A percentile compares a stretch with the other conserved stretches of the same genome.
phyloP scores from a whole-genome alignment of 306 rosid genomes.

The Quercus mongolica region DNA sequence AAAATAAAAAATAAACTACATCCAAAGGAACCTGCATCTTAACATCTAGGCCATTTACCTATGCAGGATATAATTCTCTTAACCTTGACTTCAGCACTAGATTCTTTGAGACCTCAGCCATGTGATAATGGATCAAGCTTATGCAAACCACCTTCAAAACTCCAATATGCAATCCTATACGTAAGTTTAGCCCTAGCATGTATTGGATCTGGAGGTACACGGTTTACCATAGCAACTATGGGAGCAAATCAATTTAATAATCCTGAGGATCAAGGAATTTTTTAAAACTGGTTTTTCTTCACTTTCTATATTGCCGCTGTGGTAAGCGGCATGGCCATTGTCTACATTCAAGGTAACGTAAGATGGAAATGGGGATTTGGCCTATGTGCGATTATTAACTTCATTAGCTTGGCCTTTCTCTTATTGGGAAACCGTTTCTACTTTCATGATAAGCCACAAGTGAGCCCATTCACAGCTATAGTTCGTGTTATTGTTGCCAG shows the following conservation, averaged over 20 bases:
- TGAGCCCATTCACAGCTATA: slow-evolving; percentile 11
- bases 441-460: slow-evolving; percentile 8
- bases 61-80: slow-evolving; percentile 17
- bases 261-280: slow-evolving; percentile 7
- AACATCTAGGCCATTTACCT: background rate
- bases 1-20: no score
- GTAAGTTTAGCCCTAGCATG: background rate
- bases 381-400: background rate
- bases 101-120: slow-evolving; percentile 18
- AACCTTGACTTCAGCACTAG: slow-evolving; percentile 6
- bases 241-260: slow-evolving; percentile 26
- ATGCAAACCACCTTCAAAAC: slow-evolving; percentile 5
- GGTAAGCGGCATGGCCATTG: slow-evolving; percentile 10
- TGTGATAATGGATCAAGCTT: slow-evolving; percentile 3
- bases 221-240: slow-evolving; percentile 21
- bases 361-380: slow-evolving; percentile 16
- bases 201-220: slow-evolving; percentile 17
- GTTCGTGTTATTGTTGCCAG: slow-evolving; percentile 13
- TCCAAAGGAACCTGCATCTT: background rate
- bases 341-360: slow-evolving; percentile 22
- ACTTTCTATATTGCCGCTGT: background rate
- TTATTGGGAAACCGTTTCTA: slow-evolving; percentile 1
- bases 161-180: slow-evolving; percentile 13
- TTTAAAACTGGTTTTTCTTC: slow-evolving; percentile 35
- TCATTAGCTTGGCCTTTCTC: slow-evolving; percentile 2